Base-by-base conservation (phyloP, 768 basidiomycete genomes). In the Pleurotus salmoneostramineus region DNA sequence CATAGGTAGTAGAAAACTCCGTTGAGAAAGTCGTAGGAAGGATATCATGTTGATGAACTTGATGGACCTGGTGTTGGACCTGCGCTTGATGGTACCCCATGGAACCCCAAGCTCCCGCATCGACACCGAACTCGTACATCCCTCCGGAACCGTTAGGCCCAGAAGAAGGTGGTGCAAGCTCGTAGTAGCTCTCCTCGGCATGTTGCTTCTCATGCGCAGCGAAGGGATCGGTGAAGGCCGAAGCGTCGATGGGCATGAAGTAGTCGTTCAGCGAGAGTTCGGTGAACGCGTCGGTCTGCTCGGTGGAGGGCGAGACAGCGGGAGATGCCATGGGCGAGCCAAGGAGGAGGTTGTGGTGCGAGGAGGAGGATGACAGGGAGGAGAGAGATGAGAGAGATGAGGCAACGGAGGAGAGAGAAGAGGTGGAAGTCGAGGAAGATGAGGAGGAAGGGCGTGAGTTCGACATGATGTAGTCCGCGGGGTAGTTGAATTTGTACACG, bases 401-500 rank as follows among this genome's bases (percentile, higher is more conserved):
- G 8, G 37, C 37, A 40, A 40, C n/a, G 37, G 61, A 42, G 61
- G 14, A 37, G 50, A 40, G 8, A n/a, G 37, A n/a, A 40, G 37
- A 40, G 37, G n/a, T 40, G 37, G 8, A 10, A 10, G 8, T 8
- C 37, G n/a, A 40, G 8, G 37, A 61, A 42, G 61, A 12, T 34
- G 50, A 50, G 6, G 48, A 50, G 27, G 33, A 34, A 4, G 48
- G 32, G 48, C n/a, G 48, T 14, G 15, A 14, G 48, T 11, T 27
- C n/a, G 14, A 32, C 56, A 10, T 6, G 32, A 33, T 48, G 34
- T 61, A 34, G 27, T 48, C 17, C 62, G 52, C 32, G 1, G 71
- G 66, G 60, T 80, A 84, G 33, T 68, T 73, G 70, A 87, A 87
- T 62, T 77, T 80, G 67, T 85, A 87, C 56, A 77, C 74, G 6